Evolutionary conservation across 495 filamentous ascomycete species (phyloP), one percentile per base, ranked within the genome.

Genomic region (Beverwykella pulmonaria): DNA sequence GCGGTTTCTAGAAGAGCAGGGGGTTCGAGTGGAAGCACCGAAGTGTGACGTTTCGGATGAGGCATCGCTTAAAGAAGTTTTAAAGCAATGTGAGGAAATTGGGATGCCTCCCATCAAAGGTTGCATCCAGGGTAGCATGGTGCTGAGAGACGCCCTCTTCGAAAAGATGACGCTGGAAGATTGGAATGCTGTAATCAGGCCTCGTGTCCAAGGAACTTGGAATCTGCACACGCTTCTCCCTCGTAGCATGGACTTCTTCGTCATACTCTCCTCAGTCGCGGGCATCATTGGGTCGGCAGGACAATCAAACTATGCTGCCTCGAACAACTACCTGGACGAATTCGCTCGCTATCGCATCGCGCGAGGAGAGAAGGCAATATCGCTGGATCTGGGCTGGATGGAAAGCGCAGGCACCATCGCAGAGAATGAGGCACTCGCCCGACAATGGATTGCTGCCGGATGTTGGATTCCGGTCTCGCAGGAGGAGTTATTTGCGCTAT

Each of bases 171-270:
- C 36, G 19, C 36, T 26, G 3, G 56, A 59, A 1, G 39, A 59
- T 15, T 65, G 66, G 30, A 36, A 23, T 15, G 25, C 59, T 8
- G 20, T 20, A 17, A 23, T 34, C 25, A 34, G n/a, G 19, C 59
- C 20, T 53, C 63, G 66, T 14, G 23, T 59, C 1, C 30, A 30
- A 27, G 56, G 55, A 36, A 59, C 57, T n/a, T 62, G 57, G 68
- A 71, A 67, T 29, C 58, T 71, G 6, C 59, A 71, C 49, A 53
- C 15, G 8, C 20, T 62, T 20, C 58, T 67, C 9, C 50, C 48
- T 1, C 63, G 19, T 57, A 41, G 39, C 27, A 19, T 71, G 19
- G 68, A 71, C 44, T 71, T 71, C 49, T 71, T 71, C 53, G 29
- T 66, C 36, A 19, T 59, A 5, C 48, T 66, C 5, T 59, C 54